Percentiles rank a stretch among this genome's conserved stretches.
phyloP scores from a whole-genome alignment of 2,329 filamentous ascomycete species.

The Scytalidium sp. region DNA sequence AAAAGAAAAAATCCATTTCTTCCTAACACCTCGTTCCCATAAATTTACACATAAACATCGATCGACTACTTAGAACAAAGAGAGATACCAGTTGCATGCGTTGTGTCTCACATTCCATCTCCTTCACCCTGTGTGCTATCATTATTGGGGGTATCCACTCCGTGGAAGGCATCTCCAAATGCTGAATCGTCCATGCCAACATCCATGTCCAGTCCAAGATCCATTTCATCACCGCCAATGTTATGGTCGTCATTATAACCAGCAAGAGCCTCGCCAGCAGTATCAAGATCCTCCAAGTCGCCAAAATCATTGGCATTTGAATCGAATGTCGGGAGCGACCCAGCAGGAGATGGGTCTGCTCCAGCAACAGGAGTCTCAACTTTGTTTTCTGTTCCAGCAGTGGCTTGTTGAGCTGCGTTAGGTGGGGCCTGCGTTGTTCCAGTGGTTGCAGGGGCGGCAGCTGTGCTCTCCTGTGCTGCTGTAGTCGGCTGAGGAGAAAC shows the following conservation, averaged over 20 bases:
- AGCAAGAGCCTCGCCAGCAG: conserved; percentile 68
- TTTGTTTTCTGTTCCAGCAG: conserved; percentile 10
- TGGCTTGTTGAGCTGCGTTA: conserved; percentile 5
- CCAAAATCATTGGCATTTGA: conserved; percentile 57
- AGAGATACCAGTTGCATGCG: neutral
- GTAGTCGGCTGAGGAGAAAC: conserved; percentile 32
- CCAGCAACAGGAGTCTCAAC: conserved; percentile 11
- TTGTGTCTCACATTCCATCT: conserved; percentile 9
- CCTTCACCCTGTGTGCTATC: conserved; percentile 14
- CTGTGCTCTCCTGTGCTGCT: conserved; percentile 4
- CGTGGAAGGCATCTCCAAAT: conserved; percentile 81
- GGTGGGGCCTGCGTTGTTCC: conserved; percentile 3
- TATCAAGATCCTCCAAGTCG: conserved; percentile 64
- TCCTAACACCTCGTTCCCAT: neutral
- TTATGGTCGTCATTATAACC: conserved; percentile 56
- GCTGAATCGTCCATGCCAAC: conserved; percentile 76
- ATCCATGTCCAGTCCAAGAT: conserved; percentile 54
- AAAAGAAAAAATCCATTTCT: too few species aligned
- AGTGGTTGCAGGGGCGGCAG: conserved; percentile 7
- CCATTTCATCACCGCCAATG: conserved; percentile 42
- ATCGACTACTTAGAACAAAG: neutral
- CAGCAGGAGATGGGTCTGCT: conserved; percentile 1
- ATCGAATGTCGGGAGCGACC: conserved; percentile 17
- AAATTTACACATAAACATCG: neutral
- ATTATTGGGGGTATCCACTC: conserved; percentile 36